Percentiles rank a stretch among this genome's conserved stretches.
Evolutionary conservation across 2,329 filamentous ascomycete species (phyloP).

Genomic region (Fusarium pilosicola): DNA sequence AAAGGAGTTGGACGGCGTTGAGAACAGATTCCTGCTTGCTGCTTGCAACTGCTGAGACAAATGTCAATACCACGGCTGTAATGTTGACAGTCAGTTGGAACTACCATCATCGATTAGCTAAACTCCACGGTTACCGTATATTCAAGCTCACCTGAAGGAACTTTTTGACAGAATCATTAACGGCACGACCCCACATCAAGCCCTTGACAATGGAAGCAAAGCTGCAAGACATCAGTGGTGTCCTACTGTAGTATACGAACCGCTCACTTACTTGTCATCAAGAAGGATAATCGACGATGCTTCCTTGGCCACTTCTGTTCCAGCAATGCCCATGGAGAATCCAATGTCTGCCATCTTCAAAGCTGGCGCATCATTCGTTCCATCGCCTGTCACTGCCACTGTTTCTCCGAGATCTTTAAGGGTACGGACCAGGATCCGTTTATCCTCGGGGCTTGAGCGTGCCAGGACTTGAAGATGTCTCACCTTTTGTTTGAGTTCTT

Average conservation of each 20-base stretch:
- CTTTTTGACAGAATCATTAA: slow-evolving; percentile 72
- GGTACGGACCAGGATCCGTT: slow-evolving; percentile 68
- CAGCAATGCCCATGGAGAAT: slow-evolving; percentile 72
- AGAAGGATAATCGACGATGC: slow-evolving; percentile 70
- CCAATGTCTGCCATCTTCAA: slow-evolving; percentile 70
- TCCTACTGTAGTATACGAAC: background rate
- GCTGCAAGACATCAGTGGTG: slow-evolving; percentile 29
- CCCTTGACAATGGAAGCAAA: slow-evolving; percentile 69
- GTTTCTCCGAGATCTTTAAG: slow-evolving; percentile 72
- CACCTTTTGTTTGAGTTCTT: slow-evolving; percentile 63
- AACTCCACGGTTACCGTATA: background rate
- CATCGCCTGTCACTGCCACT: slow-evolving; percentile 69
- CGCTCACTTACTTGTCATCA: slow-evolving; percentile 60
- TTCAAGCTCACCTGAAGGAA: slow-evolving; percentile 62
- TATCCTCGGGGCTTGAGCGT: slow-evolving; percentile 73
- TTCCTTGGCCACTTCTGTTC: slow-evolving; percentile 71
- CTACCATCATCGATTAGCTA: slow-evolving; percentile 46
- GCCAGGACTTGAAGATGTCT: slow-evolving; percentile 71
- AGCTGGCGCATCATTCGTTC: slow-evolving; percentile 70
- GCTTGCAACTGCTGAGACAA: slow-evolving; percentile 66
- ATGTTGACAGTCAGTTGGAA: slow-evolving; percentile 73
- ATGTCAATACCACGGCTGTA: slow-evolving; percentile 68
- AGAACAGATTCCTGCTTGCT: slow-evolving; percentile 63
- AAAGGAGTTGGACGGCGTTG: slow-evolving; percentile 68
- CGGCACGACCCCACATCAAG: slow-evolving; percentile 69